Conservation (phyloP, 1,139 yeast species). For the Candida sanyaensis region DNA sequence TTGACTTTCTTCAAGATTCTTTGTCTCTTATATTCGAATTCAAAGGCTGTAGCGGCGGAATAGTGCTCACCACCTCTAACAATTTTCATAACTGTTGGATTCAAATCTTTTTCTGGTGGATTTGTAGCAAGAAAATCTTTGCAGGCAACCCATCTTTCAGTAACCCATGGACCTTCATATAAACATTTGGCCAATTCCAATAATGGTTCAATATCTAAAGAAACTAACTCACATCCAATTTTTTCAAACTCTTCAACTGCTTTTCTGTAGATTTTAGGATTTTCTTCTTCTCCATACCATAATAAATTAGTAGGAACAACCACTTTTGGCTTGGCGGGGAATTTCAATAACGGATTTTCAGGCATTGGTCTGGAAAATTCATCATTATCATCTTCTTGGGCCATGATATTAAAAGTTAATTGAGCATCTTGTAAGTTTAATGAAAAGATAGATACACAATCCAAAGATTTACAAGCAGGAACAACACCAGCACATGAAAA, state of each 20-base stretch:
- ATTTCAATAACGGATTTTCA: slow-evolving; percentile 58
- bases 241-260: slow-evolving; percentile 61
- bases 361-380: slow-evolving; percentile 82
- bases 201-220: slow-evolving; percentile 72
- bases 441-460: slow-evolving; percentile 86
- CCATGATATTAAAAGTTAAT: slow-evolving; percentile 65
- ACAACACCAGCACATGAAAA: slow-evolving; percentile 87
- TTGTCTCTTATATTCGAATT: slow-evolving; percentile 81
- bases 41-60: slow-evolving; percentile 81
- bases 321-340: slow-evolving; percentile 59
- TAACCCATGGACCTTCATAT: slow-evolving; percentile 99
- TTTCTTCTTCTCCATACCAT: slow-evolving; percentile 82
- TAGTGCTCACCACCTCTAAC: slow-evolving; percentile 75
- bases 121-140: slow-evolving; percentile 70
- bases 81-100: slow-evolving; percentile 80
- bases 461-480: slow-evolving; percentile 96
- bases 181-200: slow-evolving; percentile 83
- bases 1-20: slow-evolving; percentile 67
- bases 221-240: slow-evolving; percentile 58
- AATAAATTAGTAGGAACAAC: slow-evolving; percentile 73
- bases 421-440: slow-evolving; percentile 83
- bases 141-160: slow-evolving; percentile 87
- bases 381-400: slow-evolving; percentile 72
- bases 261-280: slow-evolving; percentile 62
- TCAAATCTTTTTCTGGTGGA: slow-evolving; percentile 72